These are phyloP conservation scores for Orbilia javanica DNA, from an alignment of 2,329 filamentous ascomycete species.

Conservation along the genomic window DNA sequence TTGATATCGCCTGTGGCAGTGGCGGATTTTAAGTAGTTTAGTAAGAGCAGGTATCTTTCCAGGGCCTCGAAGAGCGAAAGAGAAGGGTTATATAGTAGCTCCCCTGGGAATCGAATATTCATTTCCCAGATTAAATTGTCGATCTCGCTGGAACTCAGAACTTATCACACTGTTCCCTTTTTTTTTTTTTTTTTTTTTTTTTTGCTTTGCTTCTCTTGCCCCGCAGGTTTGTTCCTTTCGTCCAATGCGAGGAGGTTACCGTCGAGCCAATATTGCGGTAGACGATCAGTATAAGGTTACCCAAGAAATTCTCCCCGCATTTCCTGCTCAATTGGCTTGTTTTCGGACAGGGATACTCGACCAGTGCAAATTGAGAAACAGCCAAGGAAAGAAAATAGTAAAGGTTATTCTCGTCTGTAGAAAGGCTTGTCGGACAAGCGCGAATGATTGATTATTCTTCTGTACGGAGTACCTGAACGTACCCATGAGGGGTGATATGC, in stretches of 20 bases:
- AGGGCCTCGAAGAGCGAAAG: background rate
- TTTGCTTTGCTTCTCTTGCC: too few species aligned
- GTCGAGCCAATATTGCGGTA: slow-evolving; percentile 15
- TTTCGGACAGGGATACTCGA: slow-evolving; percentile 4
- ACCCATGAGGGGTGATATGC: slow-evolving; percentile 34
- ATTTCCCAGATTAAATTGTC: slow-evolving; percentile 56
- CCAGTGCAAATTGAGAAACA: slow-evolving; percentile 14
- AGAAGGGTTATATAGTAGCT: slow-evolving; percentile 34
- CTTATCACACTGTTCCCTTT: background rate
- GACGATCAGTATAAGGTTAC: background rate
- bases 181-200: too few species aligned
- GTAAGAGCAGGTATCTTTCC: background rate
- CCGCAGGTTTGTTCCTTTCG: slow-evolving; percentile 8
- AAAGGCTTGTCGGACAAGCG: slow-evolving; percentile 1
- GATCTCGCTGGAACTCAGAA: slow-evolving; percentile 35
- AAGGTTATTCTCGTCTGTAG: too few species aligned
- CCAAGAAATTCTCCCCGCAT: slow-evolving; percentile 20
- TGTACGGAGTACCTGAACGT: background rate
- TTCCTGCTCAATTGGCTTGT: slow-evolving; percentile 12
- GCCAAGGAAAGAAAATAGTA: background rate
- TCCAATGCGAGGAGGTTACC: slow-evolving; percentile 15
- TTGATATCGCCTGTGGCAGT: background rate
- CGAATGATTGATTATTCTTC: slow-evolving; percentile 6
- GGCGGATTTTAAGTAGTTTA: background rate
- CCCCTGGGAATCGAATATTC: slow-evolving; percentile 13